Base-by-base conservation (phyloP, 2,329 filamentous ascomycete species). In the Hymenoscyphus scutula region DNA sequence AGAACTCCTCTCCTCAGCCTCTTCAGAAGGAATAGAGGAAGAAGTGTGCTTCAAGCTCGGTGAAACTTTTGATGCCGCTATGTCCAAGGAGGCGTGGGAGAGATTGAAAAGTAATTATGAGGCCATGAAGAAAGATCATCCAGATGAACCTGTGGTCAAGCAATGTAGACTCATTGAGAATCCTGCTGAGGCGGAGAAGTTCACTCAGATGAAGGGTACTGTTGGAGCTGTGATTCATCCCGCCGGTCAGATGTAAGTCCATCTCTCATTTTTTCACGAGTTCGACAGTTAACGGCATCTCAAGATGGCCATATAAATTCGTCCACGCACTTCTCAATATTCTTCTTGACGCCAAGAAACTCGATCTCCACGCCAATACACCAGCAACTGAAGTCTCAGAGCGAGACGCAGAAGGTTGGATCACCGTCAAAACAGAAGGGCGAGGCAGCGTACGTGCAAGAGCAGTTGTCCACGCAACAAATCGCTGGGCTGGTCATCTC, bases 401-500 rank as follows among this genome's bases (percentile, higher is more conserved):
- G 0, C 53, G 67, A 1, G 69, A 73, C 32, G 23, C 54, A 15
- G 67, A 71, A 13, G 71, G 71, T 23, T 69, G 67, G 56, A 85
- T 82, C 77, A 77, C 72, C 1, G 74, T 86, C 1, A 71, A 77
- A 17, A 89, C 86, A 2, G 70, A 77, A 0, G 34, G 34, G 13
- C 79, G 86, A 34, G 88, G 87, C 11, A 70, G 64, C 0, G 80
- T 88, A 58, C 72, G 68, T 6, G 78, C 87, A 1, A 77, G 76
- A 29, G 80, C 79, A 34, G 77, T 90, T 17, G 76, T 90, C 19
- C 79, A 89, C 45, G 86, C 87, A 13, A 89, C 85, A 1, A 90
- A 90, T 67, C 87, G 78, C 15, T 90, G 89, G 72, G 88, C 86
- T 0, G 82, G 84, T 1, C 79, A 82, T 15, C 71, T 90, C 10